Evolutionary conservation across 148 eudicot species (phyloP).

Genomic region (Fagopyrum esculentum): DNA sequence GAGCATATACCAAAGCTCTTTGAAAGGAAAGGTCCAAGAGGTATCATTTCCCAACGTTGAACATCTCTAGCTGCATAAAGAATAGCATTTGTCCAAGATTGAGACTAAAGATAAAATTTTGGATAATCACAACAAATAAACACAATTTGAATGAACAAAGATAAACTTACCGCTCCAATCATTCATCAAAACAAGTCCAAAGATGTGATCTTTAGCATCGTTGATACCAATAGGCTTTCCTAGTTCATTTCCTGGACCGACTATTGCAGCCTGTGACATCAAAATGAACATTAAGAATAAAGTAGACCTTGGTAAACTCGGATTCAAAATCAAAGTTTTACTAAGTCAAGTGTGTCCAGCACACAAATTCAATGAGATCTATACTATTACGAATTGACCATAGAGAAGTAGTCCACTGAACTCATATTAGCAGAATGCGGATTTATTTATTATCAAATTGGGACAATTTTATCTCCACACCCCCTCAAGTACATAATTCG

Average conservation of each 20-base stretch:
- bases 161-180: slow-evolving; percentile 81
- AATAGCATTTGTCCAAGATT: not conserved
- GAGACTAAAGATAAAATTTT: no score
- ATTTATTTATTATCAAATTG: no score
- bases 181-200: slow-evolving; percentile 90
- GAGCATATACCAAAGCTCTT: slow-evolving; percentile 31
- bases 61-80: slow-evolving; percentile 76
- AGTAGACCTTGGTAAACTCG: no score
- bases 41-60: slow-evolving; percentile 81
- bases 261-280: slow-evolving; percentile 71
- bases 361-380: no score
- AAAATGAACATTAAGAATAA: slow-evolving; percentile 1
- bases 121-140: not conserved
- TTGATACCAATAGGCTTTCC: slow-evolving; percentile 74
- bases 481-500: no score
- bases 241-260: slow-evolving; percentile 88
- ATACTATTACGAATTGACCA: no score
- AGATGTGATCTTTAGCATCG: slow-evolving; percentile 85
- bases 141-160: not conserved
- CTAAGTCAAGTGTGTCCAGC: no score
- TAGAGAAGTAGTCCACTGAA: no score
- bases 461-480: no score
- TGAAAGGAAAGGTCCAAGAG: slow-evolving; percentile 94
- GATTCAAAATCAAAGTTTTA: no score
- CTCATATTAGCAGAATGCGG: no score